A percentile compares a stretch with the other conserved stretches of the same genome.
phyloP scores from a whole-genome alignment of 2,329 filamentous ascomycete species.

The Fusarium sp. region DNA sequence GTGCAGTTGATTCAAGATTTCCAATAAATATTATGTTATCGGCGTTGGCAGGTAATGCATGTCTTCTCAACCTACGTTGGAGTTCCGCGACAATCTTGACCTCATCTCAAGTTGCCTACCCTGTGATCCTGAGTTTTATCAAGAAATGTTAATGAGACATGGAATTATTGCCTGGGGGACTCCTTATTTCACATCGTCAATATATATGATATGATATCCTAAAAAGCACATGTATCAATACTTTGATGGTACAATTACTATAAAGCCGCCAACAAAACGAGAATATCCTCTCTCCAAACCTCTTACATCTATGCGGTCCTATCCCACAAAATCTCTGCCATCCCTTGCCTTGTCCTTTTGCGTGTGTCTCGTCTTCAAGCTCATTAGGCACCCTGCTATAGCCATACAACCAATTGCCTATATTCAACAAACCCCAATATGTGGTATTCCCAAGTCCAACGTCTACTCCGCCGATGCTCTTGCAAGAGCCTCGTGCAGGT shows the following conservation, averaged over 20 bases:
- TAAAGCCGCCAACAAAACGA: conserved; percentile 5
- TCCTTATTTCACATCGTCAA: not conserved
- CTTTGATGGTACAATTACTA: conserved; percentile 34
- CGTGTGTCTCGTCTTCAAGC: conserved; percentile 11
- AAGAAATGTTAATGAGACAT: too few relatives aligned
- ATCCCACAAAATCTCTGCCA: conserved; percentile 10
- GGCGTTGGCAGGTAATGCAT: not conserved
- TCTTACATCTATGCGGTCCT: conserved; percentile 1
- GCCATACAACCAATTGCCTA: conserved; percentile 13
- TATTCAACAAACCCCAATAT: conserved; percentile 29
- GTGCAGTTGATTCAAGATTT: not conserved
- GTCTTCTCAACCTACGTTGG: not conserved
- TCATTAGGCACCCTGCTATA: not conserved
- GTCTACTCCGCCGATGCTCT: conserved; percentile 76
- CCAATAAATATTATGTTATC: not conserved
- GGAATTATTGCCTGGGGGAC: not conserved
- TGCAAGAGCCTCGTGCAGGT: conserved; percentile 89
- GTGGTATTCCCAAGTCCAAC: not conserved
- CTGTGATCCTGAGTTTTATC: not conserved
- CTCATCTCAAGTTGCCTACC: not conserved
- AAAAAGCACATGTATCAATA: conserved; percentile 6
- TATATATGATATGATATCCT: too few relatives aligned
- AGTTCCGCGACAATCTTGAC: not conserved
- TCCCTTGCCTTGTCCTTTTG: conserved; percentile 11
- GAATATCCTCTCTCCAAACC: conserved; percentile 3